Evolutionary conservation across 2,329 filamentous ascomycete genomes (phyloP).

Genomic region (Penicillium sp.): DNA sequence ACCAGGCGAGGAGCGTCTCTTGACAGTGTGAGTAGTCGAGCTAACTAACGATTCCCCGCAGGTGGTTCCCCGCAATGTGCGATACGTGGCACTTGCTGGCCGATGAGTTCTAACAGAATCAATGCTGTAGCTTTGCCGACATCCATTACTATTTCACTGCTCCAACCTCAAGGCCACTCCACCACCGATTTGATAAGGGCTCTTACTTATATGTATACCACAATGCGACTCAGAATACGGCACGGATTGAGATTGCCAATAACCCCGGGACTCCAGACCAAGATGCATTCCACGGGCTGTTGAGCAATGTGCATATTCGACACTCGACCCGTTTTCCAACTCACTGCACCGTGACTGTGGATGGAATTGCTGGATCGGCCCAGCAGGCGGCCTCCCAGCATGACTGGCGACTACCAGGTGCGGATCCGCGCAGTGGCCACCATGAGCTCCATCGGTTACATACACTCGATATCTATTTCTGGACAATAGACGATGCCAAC

Average conservation of each 20-base stretch:
- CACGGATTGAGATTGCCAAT: conserved; percentile 65
- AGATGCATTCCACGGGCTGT: conserved; percentile 63
- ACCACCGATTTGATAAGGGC: conserved; percentile 66
- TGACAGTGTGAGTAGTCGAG: conserved; percentile 50
- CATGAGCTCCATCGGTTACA: conserved; percentile 58
- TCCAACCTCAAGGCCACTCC: conserved; percentile 56
- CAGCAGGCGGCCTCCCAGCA: conserved; percentile 32
- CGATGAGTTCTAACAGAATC: conserved; percentile 6
- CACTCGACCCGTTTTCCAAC: conserved; percentile 64
- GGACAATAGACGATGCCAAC: conserved; percentile 61
- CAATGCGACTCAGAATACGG: conserved; percentile 54
- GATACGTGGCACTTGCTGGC: neutral
- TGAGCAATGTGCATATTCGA: conserved; percentile 55
- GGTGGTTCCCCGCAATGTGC: neutral
- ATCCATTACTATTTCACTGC: conserved; percentile 65
- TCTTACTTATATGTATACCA: conserved; percentile 68
- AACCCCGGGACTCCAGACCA: conserved; percentile 64
- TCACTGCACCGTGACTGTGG: conserved; percentile 59
- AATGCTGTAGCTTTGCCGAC: conserved; percentile 58
- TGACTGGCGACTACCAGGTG: conserved; percentile 61
- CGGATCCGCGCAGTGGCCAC: conserved; percentile 55
- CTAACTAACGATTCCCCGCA: conserved; percentile 24
- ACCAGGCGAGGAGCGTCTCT: conserved; percentile 49
- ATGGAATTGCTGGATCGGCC: conserved; percentile 39
- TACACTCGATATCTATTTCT: conserved; percentile 65